A percentile compares a stretch with the other conserved stretches of the same genome.
phyloP scores from a whole-genome alignment of 805 yeast genomes.

The Saccharomycodes ludwigii region DNA sequence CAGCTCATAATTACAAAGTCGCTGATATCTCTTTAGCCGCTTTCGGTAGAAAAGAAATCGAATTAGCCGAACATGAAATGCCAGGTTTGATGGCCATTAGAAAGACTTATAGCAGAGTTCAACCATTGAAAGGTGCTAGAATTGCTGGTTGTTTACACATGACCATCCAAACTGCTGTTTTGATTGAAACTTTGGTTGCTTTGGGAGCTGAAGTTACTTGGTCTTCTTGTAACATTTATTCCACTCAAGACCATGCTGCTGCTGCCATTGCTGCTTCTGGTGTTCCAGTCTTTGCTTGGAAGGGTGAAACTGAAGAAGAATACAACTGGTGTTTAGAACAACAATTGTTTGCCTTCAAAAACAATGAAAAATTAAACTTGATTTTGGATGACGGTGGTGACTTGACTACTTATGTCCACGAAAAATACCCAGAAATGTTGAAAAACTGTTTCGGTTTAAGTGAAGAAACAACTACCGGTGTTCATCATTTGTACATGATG shows the following conservation, averaged over 20 bases:
- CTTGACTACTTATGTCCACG: constrained; percentile 91
- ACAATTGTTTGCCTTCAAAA: constrained; percentile 97
- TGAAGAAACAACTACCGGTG: constrained; percentile 99
- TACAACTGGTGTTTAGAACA: constrained; percentile 99
- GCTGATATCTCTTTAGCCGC: constrained; percentile 98
- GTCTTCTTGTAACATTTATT: constrained; percentile 98
- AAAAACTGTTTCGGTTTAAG: constrained; percentile 90
- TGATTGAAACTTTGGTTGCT: constrained; percentile 93
- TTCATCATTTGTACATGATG: constrained; percentile 97
- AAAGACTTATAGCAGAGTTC: constrained; percentile 76
- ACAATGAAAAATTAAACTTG: constrained; percentile 86
- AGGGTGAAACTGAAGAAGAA: constrained; percentile 99
- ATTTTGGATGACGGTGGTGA: constrained; percentile 99
- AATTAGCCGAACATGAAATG: constrained; percentile 98
- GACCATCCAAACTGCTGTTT: constrained; percentile 98
- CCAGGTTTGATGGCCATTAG: constrained; percentile 99
- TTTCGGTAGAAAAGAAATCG: constrained; percentile 98
- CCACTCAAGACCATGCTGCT: constrained; percentile 99
- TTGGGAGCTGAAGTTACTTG: constrained; percentile 99
- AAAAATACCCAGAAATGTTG: constrained; percentile 95
- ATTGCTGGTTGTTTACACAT: constrained; percentile 98
- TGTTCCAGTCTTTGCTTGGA: constrained; percentile 99
- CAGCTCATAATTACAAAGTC: constrained; percentile 76
- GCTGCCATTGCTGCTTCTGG: constrained; percentile 99
- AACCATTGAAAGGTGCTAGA: constrained; percentile 97